These are phyloP conservation scores for Eucalyptus erythrocorys DNA, from an alignment of 345 rosid genomes.

Conservation along the genomic window DNA sequence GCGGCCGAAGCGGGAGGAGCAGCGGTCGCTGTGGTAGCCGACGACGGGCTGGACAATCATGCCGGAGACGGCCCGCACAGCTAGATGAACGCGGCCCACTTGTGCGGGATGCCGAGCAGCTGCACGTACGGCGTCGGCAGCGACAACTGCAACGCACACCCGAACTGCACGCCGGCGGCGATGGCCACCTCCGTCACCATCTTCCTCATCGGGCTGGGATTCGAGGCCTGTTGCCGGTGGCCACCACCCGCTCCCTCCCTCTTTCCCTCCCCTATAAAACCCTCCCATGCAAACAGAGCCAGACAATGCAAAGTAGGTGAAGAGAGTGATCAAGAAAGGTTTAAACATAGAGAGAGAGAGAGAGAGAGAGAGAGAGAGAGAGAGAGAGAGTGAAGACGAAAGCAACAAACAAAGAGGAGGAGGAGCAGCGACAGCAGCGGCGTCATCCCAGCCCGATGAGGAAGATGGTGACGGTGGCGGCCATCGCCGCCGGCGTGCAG, in stretches of 20 bases:
- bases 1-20: slow-evolving; percentile 68
- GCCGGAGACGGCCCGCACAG: slow-evolving; percentile 89
- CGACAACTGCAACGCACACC: slow-evolving; percentile 88
- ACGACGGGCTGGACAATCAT: slow-evolving; percentile 78
- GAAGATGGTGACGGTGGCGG: slow-evolving; percentile 49
- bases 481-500: slow-evolving; percentile 79
- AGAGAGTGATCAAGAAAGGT: not conserved
- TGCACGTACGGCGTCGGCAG: slow-evolving; percentile 82
- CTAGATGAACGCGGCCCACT: slow-evolving; percentile 82
- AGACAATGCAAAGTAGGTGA: not conserved
- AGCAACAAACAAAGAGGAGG: not conserved
- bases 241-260: not conserved
- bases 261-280: not conserved
- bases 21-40: slow-evolving; percentile 70
- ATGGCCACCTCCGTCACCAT: slow-evolving; percentile 54
- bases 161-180: slow-evolving; percentile 84
- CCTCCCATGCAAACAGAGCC: not conserved
- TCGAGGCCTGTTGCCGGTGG: not conserved
- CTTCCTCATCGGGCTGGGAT: slow-evolving; percentile 14
- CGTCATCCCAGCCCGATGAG: slow-evolving; percentile 2
- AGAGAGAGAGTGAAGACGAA: not conserved
- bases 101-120: slow-evolving; percentile 69
- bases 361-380: not conserved
- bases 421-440: not conserved
- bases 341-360: too few species aligned